These are phyloP conservation scores for Acer negundo DNA, from an alignment of 345 rosid species.

Conservation along the genomic window DNA sequence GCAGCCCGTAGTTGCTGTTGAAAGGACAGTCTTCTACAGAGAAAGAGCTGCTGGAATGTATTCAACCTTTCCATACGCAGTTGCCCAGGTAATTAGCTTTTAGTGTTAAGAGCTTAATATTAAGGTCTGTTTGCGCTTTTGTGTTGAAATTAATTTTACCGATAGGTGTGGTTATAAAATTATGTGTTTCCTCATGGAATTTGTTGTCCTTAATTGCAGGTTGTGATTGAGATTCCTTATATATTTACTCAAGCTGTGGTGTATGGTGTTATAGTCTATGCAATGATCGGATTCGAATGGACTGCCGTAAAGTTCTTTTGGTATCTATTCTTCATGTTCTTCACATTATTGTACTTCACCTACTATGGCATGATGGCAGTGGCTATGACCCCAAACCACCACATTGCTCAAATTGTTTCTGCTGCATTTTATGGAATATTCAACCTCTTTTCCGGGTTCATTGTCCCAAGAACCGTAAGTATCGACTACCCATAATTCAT, in stretches of 20 bases:
- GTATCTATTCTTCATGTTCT: slow-evolving; percentile 15
- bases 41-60: slow-evolving; percentile 63
- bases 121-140: background rate
- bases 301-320: slow-evolving; percentile 12
- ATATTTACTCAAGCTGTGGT: slow-evolving; percentile 12
- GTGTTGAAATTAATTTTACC: background rate
- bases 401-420: slow-evolving; percentile 15
- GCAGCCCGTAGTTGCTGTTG: slow-evolving; percentile 70
- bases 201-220: slow-evolving; percentile 6
- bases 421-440: slow-evolving; percentile 12
- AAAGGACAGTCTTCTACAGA: slow-evolving; percentile 49
- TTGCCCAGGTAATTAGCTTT: slow-evolving; percentile 39
- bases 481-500: background rate
- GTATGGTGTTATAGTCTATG: slow-evolving; percentile 19
- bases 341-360: slow-evolving; percentile 24
- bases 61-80: slow-evolving; percentile 49
- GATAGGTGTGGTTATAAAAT: background rate
- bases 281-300: slow-evolving; percentile 25
- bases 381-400: slow-evolving; percentile 20
- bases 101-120: background rate
- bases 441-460: slow-evolving; percentile 15
- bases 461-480: slow-evolving; percentile 22
- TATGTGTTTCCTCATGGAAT: background rate
- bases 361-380: slow-evolving; percentile 25
- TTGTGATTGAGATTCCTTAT: slow-evolving; percentile 24